phyloP scores from a whole-genome alignment of 108 stramenopile species.

The Pseudonitzschia delicatissima region DNA sequence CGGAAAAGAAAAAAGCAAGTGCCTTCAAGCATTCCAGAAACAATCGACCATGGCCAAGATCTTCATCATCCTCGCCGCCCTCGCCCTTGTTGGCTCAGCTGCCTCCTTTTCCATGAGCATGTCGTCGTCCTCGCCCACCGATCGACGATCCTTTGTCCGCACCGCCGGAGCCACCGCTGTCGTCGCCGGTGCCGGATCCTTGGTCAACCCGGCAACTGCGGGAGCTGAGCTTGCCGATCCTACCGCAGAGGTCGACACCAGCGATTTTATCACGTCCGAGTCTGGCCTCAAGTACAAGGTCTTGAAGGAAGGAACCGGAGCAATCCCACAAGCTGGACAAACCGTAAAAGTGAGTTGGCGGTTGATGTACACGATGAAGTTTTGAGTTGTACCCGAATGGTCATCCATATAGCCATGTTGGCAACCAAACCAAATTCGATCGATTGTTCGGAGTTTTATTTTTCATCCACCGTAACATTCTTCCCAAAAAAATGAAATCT shows the following conservation, averaged over 20 bases:
- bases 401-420: too few relatives aligned
- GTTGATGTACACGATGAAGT: too few relatives aligned
- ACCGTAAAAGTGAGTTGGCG: conserved; percentile 60
- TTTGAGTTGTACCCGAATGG: too few relatives aligned
- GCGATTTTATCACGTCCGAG: conserved; percentile 72
- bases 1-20: too few relatives aligned
- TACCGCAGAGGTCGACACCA: conserved; percentile 38
- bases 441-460: neutral
- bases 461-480: too few relatives aligned
- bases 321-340: conserved; percentile 71
- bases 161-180: conserved; percentile 30
- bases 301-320: conserved; percentile 86
- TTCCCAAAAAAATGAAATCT: too few relatives aligned
- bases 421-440: too few relatives aligned
- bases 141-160: conserved; percentile 53
- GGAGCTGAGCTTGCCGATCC: conserved; percentile 35
- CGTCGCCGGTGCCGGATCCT: conserved; percentile 18
- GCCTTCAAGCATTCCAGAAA: neutral
- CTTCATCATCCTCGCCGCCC: conserved; percentile 1
- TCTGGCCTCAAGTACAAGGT: conserved; percentile 89
- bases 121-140: conserved; percentile 13
- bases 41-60: conserved; percentile 8
- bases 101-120: conserved; percentile 32
- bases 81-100: conserved; percentile 19
- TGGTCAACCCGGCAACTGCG: conserved; percentile 17